These are phyloP conservation scores for Alternaria hordeiaustralica DNA, from an alignment of 2,329 filamentous ascomycete genomes.

Conservation along the genomic window DNA sequence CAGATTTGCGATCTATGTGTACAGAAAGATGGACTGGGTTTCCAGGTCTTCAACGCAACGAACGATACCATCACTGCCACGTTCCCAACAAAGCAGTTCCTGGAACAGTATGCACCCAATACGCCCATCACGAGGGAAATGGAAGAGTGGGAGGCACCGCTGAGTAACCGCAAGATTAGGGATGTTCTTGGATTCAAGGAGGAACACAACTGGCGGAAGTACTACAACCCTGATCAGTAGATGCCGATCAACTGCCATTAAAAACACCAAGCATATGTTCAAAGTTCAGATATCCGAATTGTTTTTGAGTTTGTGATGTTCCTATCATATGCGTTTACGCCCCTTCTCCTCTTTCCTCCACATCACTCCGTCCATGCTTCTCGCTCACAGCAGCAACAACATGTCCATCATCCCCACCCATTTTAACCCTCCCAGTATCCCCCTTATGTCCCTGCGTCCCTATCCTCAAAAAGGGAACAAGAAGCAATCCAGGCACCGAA, in stretches of 20 bases:
- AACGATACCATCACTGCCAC: constrained; percentile 67
- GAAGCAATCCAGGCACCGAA: constrained; percentile 52
- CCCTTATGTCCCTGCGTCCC: constrained; percentile 59
- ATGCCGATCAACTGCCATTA: background rate
- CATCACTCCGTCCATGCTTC: background rate
- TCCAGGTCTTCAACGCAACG: constrained; percentile 69
- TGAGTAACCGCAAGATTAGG: constrained; percentile 66
- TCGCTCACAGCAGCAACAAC: background rate
- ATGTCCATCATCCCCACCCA: constrained; percentile 8
- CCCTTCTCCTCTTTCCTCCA: background rate
- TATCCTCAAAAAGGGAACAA: constrained; percentile 61
- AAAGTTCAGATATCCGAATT: background rate
- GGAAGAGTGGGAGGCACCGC: constrained; percentile 64
- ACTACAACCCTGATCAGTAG: constrained; percentile 47
- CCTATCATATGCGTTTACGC: background rate
- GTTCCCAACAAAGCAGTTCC: constrained; percentile 59
- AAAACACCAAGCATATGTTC: background rate
- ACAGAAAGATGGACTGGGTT: constrained; percentile 62
- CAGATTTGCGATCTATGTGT: constrained; percentile 66
- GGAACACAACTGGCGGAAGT: constrained; percentile 63
- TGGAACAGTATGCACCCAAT: constrained; percentile 58
- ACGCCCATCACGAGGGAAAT: constrained; percentile 62
- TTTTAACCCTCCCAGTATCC: constrained; percentile 30
- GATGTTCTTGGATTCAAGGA: constrained; percentile 66
- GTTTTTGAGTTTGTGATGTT: background rate